Conservation (phyloP, 1,139 yeast genomes). For the Nakaseomyces uthaithaninus region DNA sequence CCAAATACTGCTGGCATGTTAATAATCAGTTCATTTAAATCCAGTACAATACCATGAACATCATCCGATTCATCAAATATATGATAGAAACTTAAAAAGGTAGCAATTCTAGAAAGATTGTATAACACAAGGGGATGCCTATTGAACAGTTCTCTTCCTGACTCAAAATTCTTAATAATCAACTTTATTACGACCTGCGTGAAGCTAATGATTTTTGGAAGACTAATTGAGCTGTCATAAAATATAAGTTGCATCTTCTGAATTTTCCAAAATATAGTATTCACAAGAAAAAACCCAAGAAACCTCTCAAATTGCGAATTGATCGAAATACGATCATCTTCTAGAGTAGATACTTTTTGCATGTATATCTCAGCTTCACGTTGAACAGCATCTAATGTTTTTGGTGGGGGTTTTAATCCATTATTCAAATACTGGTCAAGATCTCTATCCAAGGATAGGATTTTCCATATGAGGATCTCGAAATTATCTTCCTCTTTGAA, state of each 20-base stretch:
- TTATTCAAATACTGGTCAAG: slow-evolving; percentile 20
- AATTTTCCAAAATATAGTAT: slow-evolving; percentile 25
- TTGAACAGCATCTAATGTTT: slow-evolving; percentile 27
- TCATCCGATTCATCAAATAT: slow-evolving; percentile 20
- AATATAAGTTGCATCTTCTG: slow-evolving; percentile 21
- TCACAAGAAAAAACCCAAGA: slow-evolving; percentile 17
- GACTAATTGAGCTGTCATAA: slow-evolving; percentile 19
- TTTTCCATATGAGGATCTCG: slow-evolving; percentile 28
- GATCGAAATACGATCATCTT: slow-evolving; percentile 14
- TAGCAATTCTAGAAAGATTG: slow-evolving; percentile 17
- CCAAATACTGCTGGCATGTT: slow-evolving; percentile 16
- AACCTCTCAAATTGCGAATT: slow-evolving; percentile 24
- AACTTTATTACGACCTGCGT: slow-evolving; percentile 18
- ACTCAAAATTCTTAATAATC: slow-evolving; percentile 20
- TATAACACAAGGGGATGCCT: slow-evolving; percentile 23
- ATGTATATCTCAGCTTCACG: slow-evolving; percentile 21
- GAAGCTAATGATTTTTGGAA: slow-evolving; percentile 17
- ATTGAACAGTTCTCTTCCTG: slow-evolving; percentile 17
- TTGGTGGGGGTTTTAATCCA: slow-evolving; percentile 24
- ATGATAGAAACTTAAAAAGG: slow-evolving; percentile 24
- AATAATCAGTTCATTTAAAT: slow-evolving; percentile 20
- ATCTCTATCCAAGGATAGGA: slow-evolving; percentile 29
- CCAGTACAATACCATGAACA: slow-evolving; percentile 19
- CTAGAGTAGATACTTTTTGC: slow-evolving; percentile 14
- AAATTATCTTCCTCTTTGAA: slow-evolving; percentile 26